Evolutionary conservation across 768 basidiomycete genomes (phyloP).

Genomic region (Heimioporus sp.): DNA sequence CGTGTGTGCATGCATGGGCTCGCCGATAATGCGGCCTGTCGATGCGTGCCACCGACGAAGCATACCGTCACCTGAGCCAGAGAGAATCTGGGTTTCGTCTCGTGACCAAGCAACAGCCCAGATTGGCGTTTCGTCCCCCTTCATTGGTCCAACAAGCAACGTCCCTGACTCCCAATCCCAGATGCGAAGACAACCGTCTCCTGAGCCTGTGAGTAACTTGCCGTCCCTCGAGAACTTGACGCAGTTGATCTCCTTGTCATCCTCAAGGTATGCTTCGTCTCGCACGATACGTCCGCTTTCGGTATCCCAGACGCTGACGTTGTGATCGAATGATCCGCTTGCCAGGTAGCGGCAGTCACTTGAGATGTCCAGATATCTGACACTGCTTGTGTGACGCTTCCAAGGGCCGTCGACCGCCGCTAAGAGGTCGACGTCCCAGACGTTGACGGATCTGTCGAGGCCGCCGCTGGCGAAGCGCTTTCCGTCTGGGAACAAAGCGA

Average conservation of each 20-base stretch:
- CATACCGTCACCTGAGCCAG: conserved; percentile 21
- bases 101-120: conserved; percentile 32
- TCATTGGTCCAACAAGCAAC: conserved; percentile 26
- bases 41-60: conserved; percentile 25
- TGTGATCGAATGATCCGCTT: conserved; percentile 33
- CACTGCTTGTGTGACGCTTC: conserved; percentile 24
- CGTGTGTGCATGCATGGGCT: conserved; percentile 20
- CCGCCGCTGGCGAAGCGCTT: conserved; percentile 28
- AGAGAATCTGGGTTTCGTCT: conserved; percentile 26
- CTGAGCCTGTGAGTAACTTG: conserved; percentile 29
- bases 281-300: conserved; percentile 23
- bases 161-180: conserved; percentile 27
- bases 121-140: conserved; percentile 18
- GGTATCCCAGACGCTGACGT: conserved; percentile 29
- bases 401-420: conserved; percentile 17
- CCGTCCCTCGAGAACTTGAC: conserved; percentile 25
- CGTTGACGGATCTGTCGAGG: conserved; percentile 29
- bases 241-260: conserved; percentile 26
- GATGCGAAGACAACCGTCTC: conserved; percentile 27
- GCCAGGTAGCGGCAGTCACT: conserved; percentile 27
- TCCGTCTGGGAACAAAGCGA: conserved; percentile 26
- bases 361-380: conserved; percentile 28
- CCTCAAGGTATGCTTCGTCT: conserved; percentile 20
- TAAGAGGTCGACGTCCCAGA: conserved; percentile 28
- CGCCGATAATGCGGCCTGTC: conserved; percentile 21